These are phyloP conservation scores for Arachnomyces sp. DNA, from an alignment of 2,329 filamentous ascomycete species.

Conservation along the genomic window DNA sequence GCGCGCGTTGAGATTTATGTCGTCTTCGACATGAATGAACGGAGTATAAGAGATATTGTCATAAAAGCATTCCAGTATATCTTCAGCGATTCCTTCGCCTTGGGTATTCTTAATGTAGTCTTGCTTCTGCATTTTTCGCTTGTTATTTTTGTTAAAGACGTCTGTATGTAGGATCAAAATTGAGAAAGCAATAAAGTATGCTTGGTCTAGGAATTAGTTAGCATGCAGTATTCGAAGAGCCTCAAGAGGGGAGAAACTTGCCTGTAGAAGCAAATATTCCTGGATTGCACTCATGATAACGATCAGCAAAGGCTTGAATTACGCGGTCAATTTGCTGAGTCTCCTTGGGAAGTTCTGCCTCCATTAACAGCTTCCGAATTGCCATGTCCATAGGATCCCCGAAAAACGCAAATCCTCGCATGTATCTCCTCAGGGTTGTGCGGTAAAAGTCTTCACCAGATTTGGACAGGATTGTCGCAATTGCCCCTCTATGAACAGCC, in stretches of 20 bases:
- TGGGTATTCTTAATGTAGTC: conserved; percentile 95
- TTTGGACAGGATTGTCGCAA: conserved; percentile 79
- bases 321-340: conserved; percentile 97
- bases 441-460: conserved; percentile 76
- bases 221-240: background rate
- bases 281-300: conserved; percentile 97
- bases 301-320: conserved; percentile 86
- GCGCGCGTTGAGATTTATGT: conserved; percentile 64
- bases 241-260: conserved; percentile 22
- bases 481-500: conserved; percentile 68
- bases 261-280: conserved; percentile 79
- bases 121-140: conserved; percentile 93
- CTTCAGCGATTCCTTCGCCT: conserved; percentile 85
- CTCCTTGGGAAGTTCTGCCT: conserved; percentile 91
- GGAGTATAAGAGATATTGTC: conserved; percentile 98
- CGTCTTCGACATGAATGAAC: conserved; percentile 95
- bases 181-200: conserved; percentile 97
- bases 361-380: conserved; percentile 89
- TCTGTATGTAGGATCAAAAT: conserved; percentile 94
- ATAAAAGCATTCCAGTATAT: conserved; percentile 92
- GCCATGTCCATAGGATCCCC: conserved; percentile 98
- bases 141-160: conserved; percentile 99
- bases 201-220: conserved; percentile 56
- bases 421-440: conserved; percentile 83
- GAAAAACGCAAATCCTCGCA: conserved; percentile 91